Evolutionary conservation across 164 flowering plant genomes (phyloP).

Genomic region (Liquidambar formosana): DNA sequence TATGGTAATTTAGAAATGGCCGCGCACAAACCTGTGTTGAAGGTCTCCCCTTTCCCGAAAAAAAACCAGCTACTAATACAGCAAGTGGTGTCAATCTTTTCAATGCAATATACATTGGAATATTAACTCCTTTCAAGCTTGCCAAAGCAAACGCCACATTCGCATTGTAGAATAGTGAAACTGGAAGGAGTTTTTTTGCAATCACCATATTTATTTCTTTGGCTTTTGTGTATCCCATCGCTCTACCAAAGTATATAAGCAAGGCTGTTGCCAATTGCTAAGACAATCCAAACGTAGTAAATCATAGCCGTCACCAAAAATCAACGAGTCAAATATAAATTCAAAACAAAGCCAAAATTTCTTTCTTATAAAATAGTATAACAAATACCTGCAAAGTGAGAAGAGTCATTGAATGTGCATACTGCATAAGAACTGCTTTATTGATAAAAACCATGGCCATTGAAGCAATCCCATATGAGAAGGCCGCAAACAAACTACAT

Average conservation of each 20-base stretch:
- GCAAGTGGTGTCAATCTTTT: conserved; percentile 99
- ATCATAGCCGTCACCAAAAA: not conserved
- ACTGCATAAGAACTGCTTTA: conserved; percentile 91
- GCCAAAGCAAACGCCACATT: conserved; percentile 98
- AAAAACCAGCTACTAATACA: conserved; percentile 83
- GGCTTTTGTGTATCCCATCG: conserved; percentile 69
- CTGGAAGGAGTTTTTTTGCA: conserved; percentile 77
- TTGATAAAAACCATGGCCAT: conserved; percentile 99
- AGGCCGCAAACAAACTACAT: conserved; percentile 72
- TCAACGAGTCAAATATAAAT: conserved; percentile 1
- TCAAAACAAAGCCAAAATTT: not conserved
- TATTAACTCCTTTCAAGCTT: conserved; percentile 96
- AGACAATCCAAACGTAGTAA: conserved; percentile 10
- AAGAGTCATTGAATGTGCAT: conserved; percentile 87
- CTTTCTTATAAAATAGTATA: too few species aligned
- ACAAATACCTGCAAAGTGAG: conserved; percentile 77
- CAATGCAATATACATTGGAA: conserved; percentile 98
- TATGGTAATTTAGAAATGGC: not conserved
- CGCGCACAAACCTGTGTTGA: conserved; percentile 64
- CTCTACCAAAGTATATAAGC: conserved; percentile 81
- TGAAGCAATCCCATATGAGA: conserved; percentile 93
- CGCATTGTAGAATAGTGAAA: conserved; percentile 90
- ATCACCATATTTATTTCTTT: conserved; percentile 53
- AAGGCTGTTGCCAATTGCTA: conserved; percentile 88
- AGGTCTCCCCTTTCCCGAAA: conserved; percentile 85